Evolutionary conservation across 2,329 filamentous ascomycete species (phyloP), one percentile per base, ranked within the genome.

Genomic region (Colletotrichum incanum): DNA sequence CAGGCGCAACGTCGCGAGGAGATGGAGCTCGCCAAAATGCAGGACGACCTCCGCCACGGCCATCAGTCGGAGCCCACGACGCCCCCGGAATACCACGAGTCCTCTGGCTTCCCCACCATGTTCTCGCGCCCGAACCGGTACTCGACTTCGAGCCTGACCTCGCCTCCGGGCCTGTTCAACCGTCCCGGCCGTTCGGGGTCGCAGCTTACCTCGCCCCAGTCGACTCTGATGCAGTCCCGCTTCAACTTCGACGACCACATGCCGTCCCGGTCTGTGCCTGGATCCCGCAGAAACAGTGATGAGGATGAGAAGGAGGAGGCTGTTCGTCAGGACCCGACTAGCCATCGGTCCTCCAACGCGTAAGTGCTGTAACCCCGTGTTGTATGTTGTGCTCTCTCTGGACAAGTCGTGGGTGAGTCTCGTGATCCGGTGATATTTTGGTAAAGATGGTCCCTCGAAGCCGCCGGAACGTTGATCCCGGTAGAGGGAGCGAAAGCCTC

Each of bases 31-130:
- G 91, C 93, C 70, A 92, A 94, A 80, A 93, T 98, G 85, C 93
- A 95, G 78, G 92, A 94, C 76, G 93, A 96, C 76, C 88, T 97
- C 69, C 86, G 89, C 74, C 87, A 87, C 71, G 93, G 93, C 65
- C 93, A 95, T 78, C 94, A 97, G 80, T 98, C 94, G 77, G 96
- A 98, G 84, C 96, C 96, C 20, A 98, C 96, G 2, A 99, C 96
- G 28, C 96, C 96, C 28, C 96, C 96, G 41, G 96, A 98, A 82
- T 96, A 96, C 81, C 92, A 92, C 77, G 94, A 97, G 75, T 82
- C 82, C 70, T 86, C 90, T 73, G 92, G 92, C 54, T 96, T 97
- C 78, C 91, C 93, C 67, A 91, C 91, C 78, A 91, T 93, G 76
- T 93, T 96, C 79, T 94, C 94, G 67, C 91, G 94, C 52, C 93